phyloP scores from a whole-genome alignment of 78 protist genomes.

The Polysphondylium violaceum region DNA sequence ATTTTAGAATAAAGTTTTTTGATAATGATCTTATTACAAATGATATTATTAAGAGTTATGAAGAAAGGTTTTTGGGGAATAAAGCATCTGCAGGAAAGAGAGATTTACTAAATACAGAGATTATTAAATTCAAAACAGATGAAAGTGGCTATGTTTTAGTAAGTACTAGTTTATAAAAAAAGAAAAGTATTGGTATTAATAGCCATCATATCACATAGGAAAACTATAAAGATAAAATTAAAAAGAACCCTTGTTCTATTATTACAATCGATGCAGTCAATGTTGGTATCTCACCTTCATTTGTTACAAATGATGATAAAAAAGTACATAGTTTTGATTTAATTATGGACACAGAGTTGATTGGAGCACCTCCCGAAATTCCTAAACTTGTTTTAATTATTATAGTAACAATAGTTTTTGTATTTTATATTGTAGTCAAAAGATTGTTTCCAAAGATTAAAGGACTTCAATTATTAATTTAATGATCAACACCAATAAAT shows the following conservation, averaged over 20 bases:
- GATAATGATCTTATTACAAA: conserved; percentile 14
- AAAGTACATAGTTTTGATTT: conserved; percentile 34
- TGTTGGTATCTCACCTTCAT: conserved; percentile 38
- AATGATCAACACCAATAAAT: no score
- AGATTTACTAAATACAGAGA: conserved; percentile 62
- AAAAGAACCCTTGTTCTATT: conserved; percentile 28
- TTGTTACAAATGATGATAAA: background rate
- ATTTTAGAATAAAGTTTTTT: conserved; percentile 40
- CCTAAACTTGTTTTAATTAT: conserved; percentile 21
- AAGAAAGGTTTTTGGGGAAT: no score
- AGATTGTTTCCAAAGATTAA: conserved; percentile 9
- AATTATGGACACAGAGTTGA: conserved; percentile 22
- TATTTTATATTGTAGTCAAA: conserved; percentile 3
- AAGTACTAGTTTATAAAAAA: background rate
- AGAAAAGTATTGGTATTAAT: no score
- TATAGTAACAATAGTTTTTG: background rate
- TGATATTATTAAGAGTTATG: background rate
- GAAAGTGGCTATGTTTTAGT: conserved; percentile 18
- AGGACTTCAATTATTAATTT: no score
- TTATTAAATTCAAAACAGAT: conserved; percentile 57
- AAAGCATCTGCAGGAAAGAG: background rate
- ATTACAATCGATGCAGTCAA: conserved; percentile 41
- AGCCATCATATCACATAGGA: background rate
- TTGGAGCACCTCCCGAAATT: conserved; percentile 51
- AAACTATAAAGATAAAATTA: background rate